Base-by-base conservation (phyloP, 495 filamentous ascomycete species). In the Podospora conica region DNA sequence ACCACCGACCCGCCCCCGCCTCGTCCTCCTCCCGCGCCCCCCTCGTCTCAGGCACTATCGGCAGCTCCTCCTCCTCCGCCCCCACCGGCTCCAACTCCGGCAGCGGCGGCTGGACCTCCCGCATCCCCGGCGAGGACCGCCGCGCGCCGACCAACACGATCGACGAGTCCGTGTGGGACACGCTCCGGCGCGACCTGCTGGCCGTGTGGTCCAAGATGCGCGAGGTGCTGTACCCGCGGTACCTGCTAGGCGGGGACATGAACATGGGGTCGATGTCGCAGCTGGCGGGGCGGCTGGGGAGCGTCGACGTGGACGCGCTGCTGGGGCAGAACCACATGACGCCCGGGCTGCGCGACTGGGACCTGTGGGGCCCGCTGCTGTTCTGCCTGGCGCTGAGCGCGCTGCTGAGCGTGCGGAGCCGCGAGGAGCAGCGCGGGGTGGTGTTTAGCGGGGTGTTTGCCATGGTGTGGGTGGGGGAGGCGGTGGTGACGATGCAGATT, bases 191-290 rank as follows among this genome's bases (percentile, higher is more conserved):
- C 63, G 95, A 99, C 76, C 80, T 98, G 71, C 76, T 93, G 20
- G 95, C 93, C 53, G 91, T 98, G 25, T 98, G 95, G 92, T 88
- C 90, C 78, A 97, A 97, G 83, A 92, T 98, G 91, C 87, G 89
- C 77, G 94, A 96, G 79, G 95, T 98, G n/a, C 86, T 98, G 58
- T 98, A 91, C 78, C 95, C 95, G 3, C 94, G 95, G 73, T 97
- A 97, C 80, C 82, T 97, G 58, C 88, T 98, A 66, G 91, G 91
- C 28, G 88, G 25, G 25, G 25, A 27, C 25, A 66, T 74, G 25
- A 6, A 27, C 25, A 66, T 74, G 15, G 81, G 81, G 48, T 80
- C 83, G 79, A 88, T 81, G 78, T 90, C 82, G 79, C 89, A 76
- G 85, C 86, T 83, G 77, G 84, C 61, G 63, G 85, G 78, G 22